Conservation (phyloP, 148 eudicot genomes). For the Vaccinium corymbosum region DNA sequence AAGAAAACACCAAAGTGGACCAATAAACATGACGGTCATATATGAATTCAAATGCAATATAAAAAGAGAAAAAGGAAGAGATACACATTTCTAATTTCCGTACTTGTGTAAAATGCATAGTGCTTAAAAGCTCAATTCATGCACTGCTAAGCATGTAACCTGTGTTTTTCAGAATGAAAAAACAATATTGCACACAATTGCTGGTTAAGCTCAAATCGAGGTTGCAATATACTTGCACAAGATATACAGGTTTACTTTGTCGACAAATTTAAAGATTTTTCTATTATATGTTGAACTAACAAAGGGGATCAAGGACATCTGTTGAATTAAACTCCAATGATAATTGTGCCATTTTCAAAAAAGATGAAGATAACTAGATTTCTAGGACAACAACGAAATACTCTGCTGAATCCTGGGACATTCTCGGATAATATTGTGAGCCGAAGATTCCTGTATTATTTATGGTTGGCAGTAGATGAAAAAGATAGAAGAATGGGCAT, state of each 20-base stretch:
- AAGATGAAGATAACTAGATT: slow-evolving; percentile 27
- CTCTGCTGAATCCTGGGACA: neutral
- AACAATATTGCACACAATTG: neutral
- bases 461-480: neutral
- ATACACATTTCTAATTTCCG: no score
- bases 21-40: neutral
- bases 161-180: neutral
- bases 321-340: neutral
- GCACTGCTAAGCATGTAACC: neutral
- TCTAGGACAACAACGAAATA: neutral
- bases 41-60: neutral
- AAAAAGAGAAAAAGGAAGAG: neutral
- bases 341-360: neutral
- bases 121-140: neutral
- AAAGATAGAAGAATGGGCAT: neutral
- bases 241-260: neutral
- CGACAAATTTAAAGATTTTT: neutral
- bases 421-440: neutral
- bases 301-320: neutral
- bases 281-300: neutral
- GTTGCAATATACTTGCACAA: neutral
- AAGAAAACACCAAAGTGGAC: slow-evolving; percentile 15
- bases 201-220: neutral
- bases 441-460: neutral
- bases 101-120: neutral